phyloP scores from a whole-genome alignment of 768 basidiomycete species.

The Lactarius quietus region DNA sequence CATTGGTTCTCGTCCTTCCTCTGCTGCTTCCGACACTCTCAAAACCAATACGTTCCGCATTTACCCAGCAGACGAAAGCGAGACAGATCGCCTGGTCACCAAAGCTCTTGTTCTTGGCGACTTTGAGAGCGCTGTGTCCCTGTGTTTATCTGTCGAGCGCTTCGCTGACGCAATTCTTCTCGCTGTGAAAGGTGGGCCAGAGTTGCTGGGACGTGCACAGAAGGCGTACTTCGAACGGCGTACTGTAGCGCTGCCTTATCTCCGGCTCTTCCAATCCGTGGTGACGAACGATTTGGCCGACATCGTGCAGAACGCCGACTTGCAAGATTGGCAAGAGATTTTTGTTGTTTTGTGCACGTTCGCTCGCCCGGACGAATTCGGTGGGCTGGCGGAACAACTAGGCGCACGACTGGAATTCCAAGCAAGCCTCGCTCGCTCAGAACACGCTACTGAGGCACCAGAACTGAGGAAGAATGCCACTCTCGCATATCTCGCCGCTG shows the following conservation, averaged over 20 bases:
- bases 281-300: conserved; percentile 90
- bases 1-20: conserved; percentile 85
- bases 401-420: conserved; percentile 89
- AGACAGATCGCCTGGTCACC: conserved; percentile 84
- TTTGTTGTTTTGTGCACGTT: conserved; percentile 97
- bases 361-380: conserved; percentile 79
- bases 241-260: conserved; percentile 73
- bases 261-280: conserved; percentile 92
- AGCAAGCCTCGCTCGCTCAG: conserved; percentile 53
- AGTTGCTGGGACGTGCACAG: conserved; percentile 83
- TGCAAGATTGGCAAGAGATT: conserved; percentile 93
- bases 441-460: conserved; percentile 43
- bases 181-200: conserved; percentile 86
- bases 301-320: conserved; percentile 93
- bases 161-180: conserved; percentile 95
- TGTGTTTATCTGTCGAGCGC: conserved; percentile 84
- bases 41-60: conserved; percentile 88
- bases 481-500: conserved; percentile 89
- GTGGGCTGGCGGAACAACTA: conserved; percentile 85
- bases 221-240: conserved; percentile 89
- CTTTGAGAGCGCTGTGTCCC: conserved; percentile 85
- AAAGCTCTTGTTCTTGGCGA: conserved; percentile 96
- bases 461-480: conserved; percentile 84
- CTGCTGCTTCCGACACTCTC: conserved; percentile 65
- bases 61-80: conserved; percentile 81